Evolutionary conservation across 768 basidiomycete genomes (phyloP).

Genomic region (Cantharellus anzutake): DNA sequence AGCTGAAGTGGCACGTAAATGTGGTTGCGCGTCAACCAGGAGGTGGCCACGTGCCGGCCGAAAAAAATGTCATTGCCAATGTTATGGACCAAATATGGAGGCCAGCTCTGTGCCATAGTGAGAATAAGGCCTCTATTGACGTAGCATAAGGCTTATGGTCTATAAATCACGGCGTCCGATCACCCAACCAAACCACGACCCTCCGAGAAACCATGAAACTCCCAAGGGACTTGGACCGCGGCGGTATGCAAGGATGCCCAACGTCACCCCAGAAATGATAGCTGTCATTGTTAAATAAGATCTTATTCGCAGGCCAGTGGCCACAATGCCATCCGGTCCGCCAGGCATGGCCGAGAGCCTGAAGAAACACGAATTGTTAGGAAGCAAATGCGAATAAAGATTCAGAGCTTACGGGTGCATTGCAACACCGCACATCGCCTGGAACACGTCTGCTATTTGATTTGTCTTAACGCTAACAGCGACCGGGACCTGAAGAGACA

Average conservation of each 20-base stretch:
- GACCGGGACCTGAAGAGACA: conserved; percentile 84
- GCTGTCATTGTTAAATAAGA: conserved; percentile 58
- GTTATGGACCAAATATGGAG: too few relatives aligned
- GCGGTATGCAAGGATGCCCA: conserved; percentile 51
- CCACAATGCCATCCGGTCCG: conserved; percentile 61
- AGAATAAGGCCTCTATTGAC: too few relatives aligned
- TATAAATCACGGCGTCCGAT: conserved; percentile 31
- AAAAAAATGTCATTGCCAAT: too few relatives aligned
- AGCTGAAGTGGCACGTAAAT: too few relatives aligned
- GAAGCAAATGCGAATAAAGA: conserved; percentile 8
- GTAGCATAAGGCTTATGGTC: neutral
- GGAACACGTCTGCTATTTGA: conserved; percentile 74
- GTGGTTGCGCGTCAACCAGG: too few relatives aligned
- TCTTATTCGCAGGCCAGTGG: conserved; percentile 44
- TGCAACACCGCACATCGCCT: conserved; percentile 65
- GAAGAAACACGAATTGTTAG: conserved; percentile 11
- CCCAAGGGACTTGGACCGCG: conserved; percentile 22
- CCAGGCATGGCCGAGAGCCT: conserved; percentile 59
- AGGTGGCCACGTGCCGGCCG: too few relatives aligned
- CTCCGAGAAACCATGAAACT: conserved; percentile 29
- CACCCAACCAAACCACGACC: conserved; percentile 50
- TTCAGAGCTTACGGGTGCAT: conserved; percentile 57
- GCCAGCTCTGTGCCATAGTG: too few relatives aligned
- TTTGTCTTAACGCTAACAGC: conserved; percentile 80
- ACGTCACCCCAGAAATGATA: conserved; percentile 50